Conservation (phyloP, 495 filamentous ascomycete genomes). For the Penicillium ochrochloron region DNA sequence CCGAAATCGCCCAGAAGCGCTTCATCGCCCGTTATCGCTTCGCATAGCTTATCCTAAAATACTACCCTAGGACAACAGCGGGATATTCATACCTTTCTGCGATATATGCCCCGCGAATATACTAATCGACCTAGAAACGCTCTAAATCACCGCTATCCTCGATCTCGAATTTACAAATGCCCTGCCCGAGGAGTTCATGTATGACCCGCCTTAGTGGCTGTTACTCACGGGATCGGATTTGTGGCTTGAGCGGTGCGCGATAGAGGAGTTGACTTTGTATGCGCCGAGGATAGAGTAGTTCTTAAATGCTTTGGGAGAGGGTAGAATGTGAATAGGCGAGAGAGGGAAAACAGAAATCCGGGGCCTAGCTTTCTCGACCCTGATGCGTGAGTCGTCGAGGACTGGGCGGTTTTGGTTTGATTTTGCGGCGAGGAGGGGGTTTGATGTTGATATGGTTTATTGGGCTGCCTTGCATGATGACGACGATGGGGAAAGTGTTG, state of each 20-base stretch:
- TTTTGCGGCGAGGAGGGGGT: conserved; percentile 45
- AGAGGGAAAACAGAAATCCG: conserved; percentile 19
- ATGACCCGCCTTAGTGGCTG: conserved; percentile 51
- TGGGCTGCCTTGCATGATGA: conserved; percentile 40
- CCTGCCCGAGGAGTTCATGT: conserved; percentile 47
- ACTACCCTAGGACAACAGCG: conserved; percentile 40
- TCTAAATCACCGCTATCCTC: conserved; percentile 45
- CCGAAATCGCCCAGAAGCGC: conserved; percentile 37
- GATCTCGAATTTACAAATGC: conserved; percentile 51
- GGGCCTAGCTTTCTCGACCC: conserved; percentile 35
- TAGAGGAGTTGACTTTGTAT: conserved; percentile 43
- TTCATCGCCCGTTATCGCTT: conserved; percentile 47
- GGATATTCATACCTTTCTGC: conserved; percentile 46
- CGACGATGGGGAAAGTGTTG: conserved; percentile 28
- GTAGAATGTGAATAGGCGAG: conserved; percentile 28
- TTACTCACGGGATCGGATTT: conserved; percentile 39
- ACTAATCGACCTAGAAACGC: conserved; percentile 40
- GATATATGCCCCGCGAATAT: conserved; percentile 49
- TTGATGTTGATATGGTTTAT: conserved; percentile 48
- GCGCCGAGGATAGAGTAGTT: conserved; percentile 40
- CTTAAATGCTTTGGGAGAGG: conserved; percentile 32
- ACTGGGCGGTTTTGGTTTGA: conserved; percentile 50
- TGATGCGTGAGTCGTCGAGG: conserved; percentile 46
- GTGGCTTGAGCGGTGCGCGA: conserved; percentile 26
- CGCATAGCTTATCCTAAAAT: conserved; percentile 40